Base-by-base conservation (phyloP, 495 filamentous ascomycete genomes). In the Lophium mytilinum region DNA sequence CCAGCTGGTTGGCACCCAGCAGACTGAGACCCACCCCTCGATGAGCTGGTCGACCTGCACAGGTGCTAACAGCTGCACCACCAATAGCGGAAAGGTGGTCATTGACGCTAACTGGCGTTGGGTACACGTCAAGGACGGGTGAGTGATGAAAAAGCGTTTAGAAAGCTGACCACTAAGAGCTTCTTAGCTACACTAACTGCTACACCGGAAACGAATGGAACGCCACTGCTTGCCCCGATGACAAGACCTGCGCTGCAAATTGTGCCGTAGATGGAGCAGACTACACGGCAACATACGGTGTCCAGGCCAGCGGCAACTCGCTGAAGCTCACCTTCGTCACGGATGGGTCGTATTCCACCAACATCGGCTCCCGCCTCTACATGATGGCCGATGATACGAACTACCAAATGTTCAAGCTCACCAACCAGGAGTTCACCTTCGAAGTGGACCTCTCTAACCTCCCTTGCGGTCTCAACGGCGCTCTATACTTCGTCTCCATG, bases 401-500 rank as follows among this genome's bases (percentile, higher is more conserved):
- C 55, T 87, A 87, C 70, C 74, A 82, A 50, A 74, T 80, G 71
- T 65, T 86, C 52, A 72, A 79, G 54, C 72, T 86, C 9, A 71
- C 79, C 15, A 79, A 79, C 58, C 68, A 78, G 55, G 84, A 87
- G 56, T 68, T 87, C 52, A 71, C 74, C 33, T 85, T 86, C 65
- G 82, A 85, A 53, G 78, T 87, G 17, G 82, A 88, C 64, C 73
- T 79, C 3, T 80, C 78, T 21, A 72, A 75, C 8, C 72, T 86
- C 0, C 76, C 75, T 2, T 88, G 84, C 63, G 84, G 84, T 3
- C 76, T 84, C 72, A 88, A 87, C 69, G 83, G 80, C 47, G 83
- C 84, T 3, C 72, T 88, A 11, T 87, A 86, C 67, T 73, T 87
- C 36, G 77, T 78, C 21, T 80, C 84, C 66, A 87, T 88, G 83